These are phyloP conservation scores for Coniochaeta hoffmannii DNA, from an alignment of 2,329 filamentous ascomycete genomes.

Conservation along the genomic window DNA sequence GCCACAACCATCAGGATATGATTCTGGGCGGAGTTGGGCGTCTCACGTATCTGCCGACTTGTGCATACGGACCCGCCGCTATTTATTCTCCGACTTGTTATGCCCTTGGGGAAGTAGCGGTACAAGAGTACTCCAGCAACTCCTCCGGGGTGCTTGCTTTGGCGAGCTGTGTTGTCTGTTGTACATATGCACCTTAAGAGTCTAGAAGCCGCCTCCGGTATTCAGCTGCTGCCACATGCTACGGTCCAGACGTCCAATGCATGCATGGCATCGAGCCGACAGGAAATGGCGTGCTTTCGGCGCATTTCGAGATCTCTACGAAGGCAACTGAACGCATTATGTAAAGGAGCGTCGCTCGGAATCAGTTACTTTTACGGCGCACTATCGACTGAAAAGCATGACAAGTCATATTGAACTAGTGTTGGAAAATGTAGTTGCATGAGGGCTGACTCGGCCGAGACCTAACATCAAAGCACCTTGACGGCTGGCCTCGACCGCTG, in stretches of 20 bases:
- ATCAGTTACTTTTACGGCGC: no score
- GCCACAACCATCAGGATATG: background rate
- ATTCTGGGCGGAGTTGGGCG: background rate
- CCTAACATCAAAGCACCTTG: background rate
- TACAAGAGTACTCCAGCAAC: no score
- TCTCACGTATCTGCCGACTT: background rate
- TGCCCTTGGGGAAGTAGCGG: background rate
- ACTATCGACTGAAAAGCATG: no score
- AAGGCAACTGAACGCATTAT: background rate
- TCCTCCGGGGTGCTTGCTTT: no score
- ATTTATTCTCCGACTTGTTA: background rate
- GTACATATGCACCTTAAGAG: no score
- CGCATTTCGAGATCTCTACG: background rate
- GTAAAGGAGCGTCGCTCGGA: no score
- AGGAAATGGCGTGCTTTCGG: background rate
- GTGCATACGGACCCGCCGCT: background rate
- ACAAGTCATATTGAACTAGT: no score
- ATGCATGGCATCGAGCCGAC: background rate
- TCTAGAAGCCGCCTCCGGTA: background rate
- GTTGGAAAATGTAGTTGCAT: no score
- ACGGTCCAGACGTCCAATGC: background rate
- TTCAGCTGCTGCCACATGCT: background rate
- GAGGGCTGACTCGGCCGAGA: no score
- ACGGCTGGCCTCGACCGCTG: no score
- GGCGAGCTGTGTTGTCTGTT: no score